Base-by-base conservation (phyloP, 2,329 filamentous ascomycete genomes). In the Fusarium cyanostomum region DNA sequence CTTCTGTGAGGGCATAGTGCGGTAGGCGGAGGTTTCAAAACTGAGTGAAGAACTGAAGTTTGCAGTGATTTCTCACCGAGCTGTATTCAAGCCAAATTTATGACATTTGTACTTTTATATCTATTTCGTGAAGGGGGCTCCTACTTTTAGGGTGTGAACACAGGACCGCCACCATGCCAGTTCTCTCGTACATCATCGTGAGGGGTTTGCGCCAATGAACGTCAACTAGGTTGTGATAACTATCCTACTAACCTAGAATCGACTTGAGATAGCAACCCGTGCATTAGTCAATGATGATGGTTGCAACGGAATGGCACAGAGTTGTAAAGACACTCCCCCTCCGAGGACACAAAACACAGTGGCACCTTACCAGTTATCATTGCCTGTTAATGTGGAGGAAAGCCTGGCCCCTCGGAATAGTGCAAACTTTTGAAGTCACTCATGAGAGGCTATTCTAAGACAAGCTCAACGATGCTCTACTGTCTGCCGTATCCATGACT, bases 191-290 rank as follows among this genome's bases (percentile, higher is more conserved):
- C 33, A 16, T 21, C 16, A 56, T 35, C 45, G 52, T 48, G 43
- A 46, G 58, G 58, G 59, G 59, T 21, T 44, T 10, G 42, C 46
- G n/a, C 59, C 58, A 62, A 62, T 62, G 18, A 43, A 28, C 30
- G 15, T 48, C 8, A 52, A 53, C 39, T 38, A 18, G 12, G 45
- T 48, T 52, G 56, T 42, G 44, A 5, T 12, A 13, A 8, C 27
- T 15, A 18, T 8, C 16, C n/a, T 39, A 59, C 56, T 61, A 61
- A 41, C 56, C 49, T 16, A 18, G 30, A 60, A 45, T 35, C 46
- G 50, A 8, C 3, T 15, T 35, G 24, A 8, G 16, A 26, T 4
- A 31, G 24, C 58, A 56, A 56, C 3, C 41, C 43, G 28, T 55
- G 58, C 58, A 59, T 59, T 48, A 46, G 41, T 3, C 7, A 27